Evolutionary conservation across 192 early-diverging fungal species (phyloP), one percentile per base, ranked within the genome.

Genomic region (Coemansia sp.): DNA sequence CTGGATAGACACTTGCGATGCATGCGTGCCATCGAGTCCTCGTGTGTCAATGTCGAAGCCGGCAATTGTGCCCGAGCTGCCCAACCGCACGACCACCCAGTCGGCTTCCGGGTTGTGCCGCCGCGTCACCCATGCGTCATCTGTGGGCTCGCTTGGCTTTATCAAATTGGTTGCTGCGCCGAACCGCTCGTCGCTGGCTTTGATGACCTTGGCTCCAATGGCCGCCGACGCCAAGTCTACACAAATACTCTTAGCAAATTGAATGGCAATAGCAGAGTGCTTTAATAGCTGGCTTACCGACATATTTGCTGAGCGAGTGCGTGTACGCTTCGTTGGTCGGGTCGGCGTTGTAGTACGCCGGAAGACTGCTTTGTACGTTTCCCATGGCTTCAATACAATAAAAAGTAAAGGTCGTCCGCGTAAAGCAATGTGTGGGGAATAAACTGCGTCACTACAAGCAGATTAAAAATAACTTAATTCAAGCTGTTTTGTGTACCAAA

Each of bases 81-180:
- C 95, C 24, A 98, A 86, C 43, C 89, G 85, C 48, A 98, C 84
- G 15, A 95, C 86, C 32, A 83, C 83, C 87, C 95, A 98, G 78
- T 98, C 95, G 32, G 88, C 87, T 35, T 81, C 87, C 11, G 89
- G 83, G 60, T 93, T 95, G 67, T 92, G 91, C 35, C 95, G 89
- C 59, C 90, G 88, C 21, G 95, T 91, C 75, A 96, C 94, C 95
- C 95, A 98, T 9, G 93, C 94, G 61, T 92, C 90, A 10, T 35
- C 35, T 22, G 5, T 39, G 1, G 79, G 70, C 37, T 49, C 54
- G 6, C 49, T n/a, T 3, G 67, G 17, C 67, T 82, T 85, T 57
- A 98, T 74, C 64, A 96, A 79, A 72, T 89, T 91, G 29, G 79
- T 76, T 15, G 93, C 92, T 11, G 86, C 85, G 6, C 87, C 88